These are phyloP conservation scores for Nyctanthes arbortristis DNA, from an alignment of 257 asterid genomes.

Conservation along the genomic window DNA sequence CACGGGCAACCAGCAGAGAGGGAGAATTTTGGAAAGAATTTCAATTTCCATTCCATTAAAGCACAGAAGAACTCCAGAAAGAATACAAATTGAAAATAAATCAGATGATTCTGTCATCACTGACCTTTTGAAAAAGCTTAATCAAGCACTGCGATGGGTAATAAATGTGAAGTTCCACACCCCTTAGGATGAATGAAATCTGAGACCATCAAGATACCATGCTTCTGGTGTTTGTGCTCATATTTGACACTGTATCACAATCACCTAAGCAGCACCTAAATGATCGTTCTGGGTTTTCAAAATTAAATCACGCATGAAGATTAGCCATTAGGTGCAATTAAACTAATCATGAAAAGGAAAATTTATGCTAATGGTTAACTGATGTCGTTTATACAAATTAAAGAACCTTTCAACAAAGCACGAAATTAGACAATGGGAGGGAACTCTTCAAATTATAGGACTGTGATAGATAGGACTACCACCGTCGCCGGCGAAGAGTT, in stretches of 20 bases:
- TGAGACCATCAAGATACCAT: constrained; percentile 81
- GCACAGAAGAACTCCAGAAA: neutral
- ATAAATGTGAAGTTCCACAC: constrained; percentile 95
- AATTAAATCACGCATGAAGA: neutral
- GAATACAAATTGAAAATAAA: neutral
- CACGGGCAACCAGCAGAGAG: constrained; percentile 12
- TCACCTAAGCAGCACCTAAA: constrained; percentile 18
- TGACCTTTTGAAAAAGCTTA: constrained; percentile 88
- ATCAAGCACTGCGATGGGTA: constrained; percentile 88
- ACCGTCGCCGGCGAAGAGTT: neutral
- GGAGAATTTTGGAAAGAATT: neutral
- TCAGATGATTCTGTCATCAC: constrained; percentile 17
- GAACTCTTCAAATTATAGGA: neutral
- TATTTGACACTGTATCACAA: constrained; percentile 25
- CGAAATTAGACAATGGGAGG: neutral
- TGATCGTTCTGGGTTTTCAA: neutral
- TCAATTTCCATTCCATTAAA: neutral
- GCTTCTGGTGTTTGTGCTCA: constrained; percentile 56
- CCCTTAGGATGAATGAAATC: constrained; percentile 97
- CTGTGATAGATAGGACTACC: neutral
- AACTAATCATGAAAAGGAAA: neutral
- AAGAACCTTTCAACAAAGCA: neutral
- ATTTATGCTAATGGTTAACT: neutral
- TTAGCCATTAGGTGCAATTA: neutral
- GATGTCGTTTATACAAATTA: neutral